These are phyloP conservation scores for Colletotrichum spaethianum DNA, from an alignment of 2,329 filamentous ascomycete species.

Conservation along the genomic window DNA sequence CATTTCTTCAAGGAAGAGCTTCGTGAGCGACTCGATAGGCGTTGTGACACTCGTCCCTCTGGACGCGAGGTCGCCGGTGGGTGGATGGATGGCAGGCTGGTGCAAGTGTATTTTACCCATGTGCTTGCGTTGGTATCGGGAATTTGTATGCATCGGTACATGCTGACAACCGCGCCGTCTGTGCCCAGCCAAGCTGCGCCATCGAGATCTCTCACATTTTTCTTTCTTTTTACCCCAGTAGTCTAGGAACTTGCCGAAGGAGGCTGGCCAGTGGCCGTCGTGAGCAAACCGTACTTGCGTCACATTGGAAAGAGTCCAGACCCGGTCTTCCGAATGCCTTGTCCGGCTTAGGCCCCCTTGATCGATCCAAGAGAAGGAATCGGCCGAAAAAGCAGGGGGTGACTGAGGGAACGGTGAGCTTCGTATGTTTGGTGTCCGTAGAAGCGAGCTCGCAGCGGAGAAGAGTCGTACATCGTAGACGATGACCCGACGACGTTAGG, in stretches of 20 bases:
- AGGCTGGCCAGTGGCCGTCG: not conserved
- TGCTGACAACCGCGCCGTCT: slow-evolving; percentile 20
- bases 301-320: not conserved
- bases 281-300: slow-evolving; percentile 2
- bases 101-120: not conserved
- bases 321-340: slow-evolving; percentile 17
- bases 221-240: not conserved
- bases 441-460: not conserved
- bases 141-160: not conserved
- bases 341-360: not conserved
- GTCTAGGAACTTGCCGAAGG: not conserved
- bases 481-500: not conserved
- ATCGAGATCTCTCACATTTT: slow-evolving; percentile 31
- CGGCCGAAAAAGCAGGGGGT: slow-evolving; percentile 8
- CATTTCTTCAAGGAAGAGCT: slow-evolving; percentile 1
- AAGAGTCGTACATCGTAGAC: not conserved
- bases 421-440: not conserved
- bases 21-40: not conserved
- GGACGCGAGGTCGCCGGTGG: not conserved
- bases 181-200: not conserved
- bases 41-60: not conserved
- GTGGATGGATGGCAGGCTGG: not conserved
- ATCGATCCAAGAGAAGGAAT: slow-evolving; percentile 1
- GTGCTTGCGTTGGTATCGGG: slow-evolving; percentile 4
- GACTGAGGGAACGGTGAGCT: not conserved